Evolutionary conservation across 2,329 filamentous ascomycete species (phyloP).

Genomic region (Lomentospora prolificans): DNA sequence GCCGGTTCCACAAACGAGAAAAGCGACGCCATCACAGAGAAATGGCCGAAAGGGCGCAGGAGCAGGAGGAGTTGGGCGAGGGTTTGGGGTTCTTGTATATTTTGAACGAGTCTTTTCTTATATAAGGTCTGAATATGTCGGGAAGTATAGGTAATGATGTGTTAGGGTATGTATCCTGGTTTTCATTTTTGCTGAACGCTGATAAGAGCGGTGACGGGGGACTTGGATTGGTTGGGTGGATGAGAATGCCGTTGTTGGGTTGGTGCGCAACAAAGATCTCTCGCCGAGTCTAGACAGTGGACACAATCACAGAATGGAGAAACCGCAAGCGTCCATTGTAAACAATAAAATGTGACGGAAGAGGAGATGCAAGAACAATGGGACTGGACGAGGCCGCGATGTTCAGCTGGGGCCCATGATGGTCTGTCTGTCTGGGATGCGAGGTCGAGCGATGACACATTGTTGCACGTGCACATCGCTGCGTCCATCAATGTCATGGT

Average conservation of each 20-base stretch:
- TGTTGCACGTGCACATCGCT: background rate
- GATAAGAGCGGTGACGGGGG: conserved; percentile 4
- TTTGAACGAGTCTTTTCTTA: background rate
- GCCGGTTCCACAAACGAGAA: conserved; percentile 91
- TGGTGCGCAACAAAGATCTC: background rate
- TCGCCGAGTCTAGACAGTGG: background rate
- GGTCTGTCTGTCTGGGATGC: too few species aligned
- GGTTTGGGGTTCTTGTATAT: background rate
- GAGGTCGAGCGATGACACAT: background rate
- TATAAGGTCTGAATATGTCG: background rate
- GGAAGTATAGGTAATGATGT: background rate
- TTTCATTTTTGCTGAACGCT: conserved; percentile 9
- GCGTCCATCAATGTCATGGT: background rate
- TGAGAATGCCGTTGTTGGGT: background rate
- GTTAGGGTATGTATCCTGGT: conserved; percentile 7
- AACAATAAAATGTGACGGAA: background rate
- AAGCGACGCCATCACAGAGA: conserved; percentile 67
- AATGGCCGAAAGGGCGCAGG: background rate
- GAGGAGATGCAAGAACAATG: background rate
- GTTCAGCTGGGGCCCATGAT: background rate
- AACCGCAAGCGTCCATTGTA: background rate
- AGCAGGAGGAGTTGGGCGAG: background rate
- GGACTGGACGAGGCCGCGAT: background rate
- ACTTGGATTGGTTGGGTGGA: background rate
- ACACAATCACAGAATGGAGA: background rate